Conservation (phyloP, 1,139 yeast species). For the Zygotorulaspora mrakii region DNA sequence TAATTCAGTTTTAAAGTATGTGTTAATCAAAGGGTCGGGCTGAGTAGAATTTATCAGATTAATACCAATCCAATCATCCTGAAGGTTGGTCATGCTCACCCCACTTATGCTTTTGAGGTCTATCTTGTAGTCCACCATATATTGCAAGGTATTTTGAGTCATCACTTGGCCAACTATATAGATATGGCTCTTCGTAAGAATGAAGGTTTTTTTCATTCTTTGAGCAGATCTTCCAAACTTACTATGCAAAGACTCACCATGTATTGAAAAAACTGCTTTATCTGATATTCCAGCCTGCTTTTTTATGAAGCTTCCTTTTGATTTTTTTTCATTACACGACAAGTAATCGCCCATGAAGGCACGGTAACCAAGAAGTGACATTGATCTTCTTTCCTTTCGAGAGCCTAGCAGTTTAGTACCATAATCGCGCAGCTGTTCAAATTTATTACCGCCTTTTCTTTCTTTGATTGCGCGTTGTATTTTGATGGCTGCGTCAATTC, state of each 20-base stretch:
- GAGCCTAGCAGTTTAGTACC: constrained; percentile 69
- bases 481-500: constrained; percentile 81
- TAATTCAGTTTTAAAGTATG: constrained; percentile 86
- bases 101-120: constrained; percentile 59
- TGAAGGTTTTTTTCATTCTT: constrained; percentile 66
- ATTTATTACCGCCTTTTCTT: constrained; percentile 74
- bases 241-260: constrained; percentile 75
- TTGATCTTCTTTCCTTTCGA: constrained; percentile 83
- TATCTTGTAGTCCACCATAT: constrained; percentile 61
- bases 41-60: constrained; percentile 52
- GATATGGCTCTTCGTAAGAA: constrained; percentile 60
- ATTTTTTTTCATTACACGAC: constrained; percentile 70
- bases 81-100: constrained; percentile 66
- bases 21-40: constrained; percentile 79
- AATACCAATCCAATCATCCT: constrained; percentile 92
- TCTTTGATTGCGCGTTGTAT: constrained; percentile 86
- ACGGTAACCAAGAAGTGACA: constrained; percentile 84
- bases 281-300: constrained; percentile 69
- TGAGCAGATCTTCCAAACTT: constrained; percentile 92
- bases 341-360: constrained; percentile 94
- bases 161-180: constrained; percentile 70
- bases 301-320: constrained; percentile 67
- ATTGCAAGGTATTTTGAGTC: constrained; percentile 67
- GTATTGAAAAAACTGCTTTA: constrained; percentile 67
- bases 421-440: constrained; percentile 75